Percentiles rank a stretch among this genome's conserved stretches.
Conservation (phyloP, 202 grass and related monocot genomes). For the Brachypodium distachyon region DNA sequence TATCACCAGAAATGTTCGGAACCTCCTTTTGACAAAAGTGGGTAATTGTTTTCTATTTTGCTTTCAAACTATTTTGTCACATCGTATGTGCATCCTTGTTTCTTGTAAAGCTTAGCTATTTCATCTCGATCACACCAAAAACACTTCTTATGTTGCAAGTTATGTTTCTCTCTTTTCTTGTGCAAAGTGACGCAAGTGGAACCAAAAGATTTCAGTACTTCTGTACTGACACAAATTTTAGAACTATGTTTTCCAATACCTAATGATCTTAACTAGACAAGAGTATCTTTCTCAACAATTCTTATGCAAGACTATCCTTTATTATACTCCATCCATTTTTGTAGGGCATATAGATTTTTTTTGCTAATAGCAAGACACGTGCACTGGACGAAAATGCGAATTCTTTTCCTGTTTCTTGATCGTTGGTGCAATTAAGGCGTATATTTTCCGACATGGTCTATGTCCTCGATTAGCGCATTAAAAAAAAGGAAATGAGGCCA, state of each 20-base stretch:
- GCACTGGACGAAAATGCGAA: too few species aligned
- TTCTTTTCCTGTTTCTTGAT: too few species aligned
- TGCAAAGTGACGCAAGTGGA: background rate
- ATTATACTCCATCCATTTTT: too few species aligned
- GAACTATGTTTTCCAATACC: background rate
- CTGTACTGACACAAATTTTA: background rate
- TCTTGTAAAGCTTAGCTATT: background rate
- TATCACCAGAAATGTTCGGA: constrained; percentile 76
- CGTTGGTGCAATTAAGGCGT: too few species aligned
- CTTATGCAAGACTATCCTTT: background rate
- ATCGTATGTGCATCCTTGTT: background rate
- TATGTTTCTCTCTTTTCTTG: background rate
- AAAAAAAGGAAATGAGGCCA: too few species aligned
- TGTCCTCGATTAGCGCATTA: too few species aligned
- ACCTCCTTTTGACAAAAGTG: constrained; percentile 51
- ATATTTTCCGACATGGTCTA: too few species aligned
- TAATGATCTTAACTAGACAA: background rate
- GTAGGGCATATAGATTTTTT: too few species aligned
- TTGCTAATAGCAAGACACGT: too few species aligned
- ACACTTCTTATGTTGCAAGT: background rate
- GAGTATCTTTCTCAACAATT: background rate
- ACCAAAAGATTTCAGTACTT: background rate
- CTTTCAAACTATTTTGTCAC: constrained; percentile 9
- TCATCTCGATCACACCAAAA: constrained; percentile 6
- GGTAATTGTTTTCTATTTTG: constrained; percentile 23